Conservation (phyloP, 176 grass and related monocot species). For the Avena insularis region DNA sequence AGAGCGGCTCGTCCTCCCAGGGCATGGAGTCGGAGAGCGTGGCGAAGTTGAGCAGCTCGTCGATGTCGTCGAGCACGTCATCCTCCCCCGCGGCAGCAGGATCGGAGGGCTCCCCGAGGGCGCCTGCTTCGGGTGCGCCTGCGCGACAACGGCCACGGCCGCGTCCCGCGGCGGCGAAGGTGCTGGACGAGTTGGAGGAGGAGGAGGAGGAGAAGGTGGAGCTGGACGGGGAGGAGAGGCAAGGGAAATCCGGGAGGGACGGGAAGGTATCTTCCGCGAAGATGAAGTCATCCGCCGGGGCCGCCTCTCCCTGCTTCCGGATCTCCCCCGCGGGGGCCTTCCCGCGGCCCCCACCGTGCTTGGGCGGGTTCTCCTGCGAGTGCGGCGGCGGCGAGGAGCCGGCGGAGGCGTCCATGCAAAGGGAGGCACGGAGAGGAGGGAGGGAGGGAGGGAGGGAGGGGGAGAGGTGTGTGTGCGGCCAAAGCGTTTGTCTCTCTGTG, state of each 20-base stretch:
- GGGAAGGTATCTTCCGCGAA: slow-evolving; percentile 80
- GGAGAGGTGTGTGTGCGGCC: neutral
- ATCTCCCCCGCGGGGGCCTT: slow-evolving; percentile 45
- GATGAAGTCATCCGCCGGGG: slow-evolving; percentile 59
- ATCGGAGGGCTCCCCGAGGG: slow-evolving; percentile 14
- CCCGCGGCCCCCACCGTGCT: slow-evolving; percentile 36
- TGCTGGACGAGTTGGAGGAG: slow-evolving; percentile 62
- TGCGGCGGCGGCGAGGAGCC: slow-evolving; percentile 40
- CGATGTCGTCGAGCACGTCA: slow-evolving; percentile 51
- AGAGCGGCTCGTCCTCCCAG: slow-evolving; percentile 73
- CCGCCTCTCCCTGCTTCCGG: slow-evolving; percentile 25
- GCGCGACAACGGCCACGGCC: neutral
- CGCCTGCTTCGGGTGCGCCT: neutral
- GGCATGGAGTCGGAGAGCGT: slow-evolving; percentile 59
- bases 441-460: neutral
- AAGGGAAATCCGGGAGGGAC: slow-evolving; percentile 70
- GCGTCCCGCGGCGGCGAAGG: slow-evolving; percentile 41
- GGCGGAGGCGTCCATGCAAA: slow-evolving; percentile 66
- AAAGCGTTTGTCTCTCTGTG: slow-evolving; percentile 25
- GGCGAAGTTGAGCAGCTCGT: slow-evolving; percentile 61
- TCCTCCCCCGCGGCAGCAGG: slow-evolving; percentile 24
- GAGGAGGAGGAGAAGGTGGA: slow-evolving; percentile 61
- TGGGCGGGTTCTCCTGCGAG: slow-evolving; percentile 38
- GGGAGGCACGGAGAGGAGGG: neutral
- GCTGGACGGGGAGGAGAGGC: slow-evolving; percentile 66